Conservation (phyloP, 257 asterid species). For the Penstemon newberryi region DNA sequence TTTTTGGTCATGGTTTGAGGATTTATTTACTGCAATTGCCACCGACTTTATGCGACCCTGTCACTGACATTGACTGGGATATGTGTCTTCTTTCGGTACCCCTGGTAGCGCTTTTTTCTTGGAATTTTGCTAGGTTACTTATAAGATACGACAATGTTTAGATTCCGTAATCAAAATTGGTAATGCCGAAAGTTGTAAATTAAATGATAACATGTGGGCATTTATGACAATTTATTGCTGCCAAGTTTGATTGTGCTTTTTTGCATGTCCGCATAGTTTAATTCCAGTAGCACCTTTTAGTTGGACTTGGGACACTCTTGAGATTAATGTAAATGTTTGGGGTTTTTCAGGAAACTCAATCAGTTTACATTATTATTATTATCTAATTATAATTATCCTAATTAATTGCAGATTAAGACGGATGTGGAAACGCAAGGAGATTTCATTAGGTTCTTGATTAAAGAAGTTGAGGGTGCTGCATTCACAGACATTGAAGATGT, state of each 20-base stretch:
- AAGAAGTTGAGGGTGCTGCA: conserved; percentile 71
- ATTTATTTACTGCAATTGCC: conserved; percentile 46
- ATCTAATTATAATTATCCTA: conserved; percentile 13
- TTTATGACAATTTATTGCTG: conserved; percentile 24
- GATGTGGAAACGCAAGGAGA: conserved; percentile 84
- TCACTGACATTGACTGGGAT: conserved; percentile 38
- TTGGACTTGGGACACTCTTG: conserved; percentile 3
- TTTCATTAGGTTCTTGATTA: conserved; percentile 66
- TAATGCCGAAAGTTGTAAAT: conserved; percentile 26
- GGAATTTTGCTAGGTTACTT: conserved; percentile 36
- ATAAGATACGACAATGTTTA: conserved; percentile 42
- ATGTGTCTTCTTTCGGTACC: conserved; percentile 30
- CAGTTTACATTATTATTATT: background rate
- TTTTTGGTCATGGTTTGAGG: conserved; percentile 23
- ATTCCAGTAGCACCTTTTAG: conserved; percentile 1
- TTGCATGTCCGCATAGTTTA: conserved; percentile 8
- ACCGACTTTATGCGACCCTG: conserved; percentile 29
- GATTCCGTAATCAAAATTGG: conserved; percentile 41
- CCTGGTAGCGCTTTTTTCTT: conserved; percentile 27
- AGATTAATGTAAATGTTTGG: conserved; percentile 14
- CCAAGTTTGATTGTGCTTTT: conserved; percentile 16
- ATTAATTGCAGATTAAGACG: conserved; percentile 62
- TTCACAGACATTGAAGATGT: conserved; percentile 85
- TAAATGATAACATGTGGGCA: conserved; percentile 37
- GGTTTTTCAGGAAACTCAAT: conserved; percentile 5